Evolutionary conservation across 1,284 basidiomycete genomes (phyloP), one percentile per base, ranked within the genome.

Genomic region (Meira miltonrushii): DNA sequence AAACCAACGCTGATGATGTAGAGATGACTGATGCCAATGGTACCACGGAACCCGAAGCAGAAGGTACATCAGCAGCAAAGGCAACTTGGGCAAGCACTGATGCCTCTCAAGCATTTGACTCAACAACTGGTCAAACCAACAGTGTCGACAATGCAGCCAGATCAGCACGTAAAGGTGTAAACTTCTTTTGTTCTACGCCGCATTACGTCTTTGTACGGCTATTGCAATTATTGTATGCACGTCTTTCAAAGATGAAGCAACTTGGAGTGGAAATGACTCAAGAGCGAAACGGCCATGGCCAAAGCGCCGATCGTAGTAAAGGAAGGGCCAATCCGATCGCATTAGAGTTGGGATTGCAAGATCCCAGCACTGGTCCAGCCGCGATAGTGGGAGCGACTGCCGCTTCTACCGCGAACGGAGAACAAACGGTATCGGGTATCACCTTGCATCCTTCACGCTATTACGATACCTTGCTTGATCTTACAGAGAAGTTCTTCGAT

Each of bases 401-500:
- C 19, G 54, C 54, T 39, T 12, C 43, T 17, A 41, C 52, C 19
- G 59, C 44, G 60, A 23, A 23, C 5, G 46, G 46, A 13, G 46
- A 38, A 8, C 41, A 43, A 23, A 43, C 11, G 7, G 9, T 58
- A 61, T 6, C 25, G 28, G 74, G 69, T 43, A 64, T 71, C 47
- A 67, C 57, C 39, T 65, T 72, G 10, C 68, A 61, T 62, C 83
- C 84, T 1, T 80, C 83, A 21, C 78, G 80, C 48, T 82, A 92
- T 78, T 97, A 97, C 80, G 83, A 86, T 79, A 92, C 93, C 72
- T 83, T 95, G 49, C 82, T 97, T 47, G 90, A 88, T 62, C 87
- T 91, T n/a, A 90, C 89, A 77, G 92, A 95, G 80, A 90, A 90
- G 81, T 79, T 95, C 52, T 97, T 97, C 74, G 90, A 92, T 72